Evolutionary conservation across 2,329 filamentous ascomycete species (phyloP).

Genomic region (Neophaeococcomyces aloes): DNA sequence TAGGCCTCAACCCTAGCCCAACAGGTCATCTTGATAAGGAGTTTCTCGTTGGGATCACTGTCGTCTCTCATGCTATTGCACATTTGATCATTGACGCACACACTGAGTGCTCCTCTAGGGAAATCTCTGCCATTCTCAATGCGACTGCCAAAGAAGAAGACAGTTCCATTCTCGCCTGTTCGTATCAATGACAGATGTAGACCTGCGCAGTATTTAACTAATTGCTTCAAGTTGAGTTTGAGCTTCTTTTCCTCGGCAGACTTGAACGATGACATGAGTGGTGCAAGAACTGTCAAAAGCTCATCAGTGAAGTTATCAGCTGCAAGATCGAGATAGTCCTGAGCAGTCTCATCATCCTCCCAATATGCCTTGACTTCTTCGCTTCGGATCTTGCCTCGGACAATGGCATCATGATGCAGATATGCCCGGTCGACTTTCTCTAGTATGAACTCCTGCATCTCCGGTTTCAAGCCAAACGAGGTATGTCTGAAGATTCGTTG

Average conservation of each 20-base stretch:
- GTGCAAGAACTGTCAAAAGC: constrained; percentile 9
- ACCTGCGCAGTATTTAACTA: constrained; percentile 10
- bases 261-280: too few species aligned
- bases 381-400: constrained; percentile 15
- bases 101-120: neutral
- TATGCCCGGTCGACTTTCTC: constrained; percentile 14
- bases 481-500: constrained; percentile 19
- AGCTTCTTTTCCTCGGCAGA: too few species aligned
- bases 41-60: neutral
- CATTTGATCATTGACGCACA: constrained; percentile 10
- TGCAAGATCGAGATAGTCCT: constrained; percentile 4
- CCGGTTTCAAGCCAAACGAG: constrained; percentile 8
- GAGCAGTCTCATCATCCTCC: neutral
- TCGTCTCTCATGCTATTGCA: neutral
- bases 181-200: constrained; percentile 14
- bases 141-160: constrained; percentile 13
- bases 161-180: constrained; percentile 11
- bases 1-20: constrained; percentile 16
- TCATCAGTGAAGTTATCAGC: constrained; percentile 6
- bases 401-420: constrained; percentile 16
- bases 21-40: constrained; percentile 18
- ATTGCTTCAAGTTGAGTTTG: constrained; percentile 6
- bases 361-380: constrained; percentile 1
- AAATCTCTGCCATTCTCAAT: constrained; percentile 13
- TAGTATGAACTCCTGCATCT: neutral